Conservation (phyloP, 176 grass and related monocot genomes). For the Zea mays region Zm-B73-REFERENCE-NAM-5.0 NC_050096.1:59571001-59571500, state of each 20-base stretch:
- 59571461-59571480: background rate
- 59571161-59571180: background rate
- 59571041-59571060: background rate
- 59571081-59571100: background rate
- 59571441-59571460: background rate
- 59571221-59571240: slow-evolving; percentile 8
- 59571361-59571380: background rate
- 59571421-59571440: background rate
- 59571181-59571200: slow-evolving; percentile 5
- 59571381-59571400: background rate
- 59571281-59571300: background rate
- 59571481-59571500: background rate
- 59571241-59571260: slow-evolving; percentile 13
- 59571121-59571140: background rate
- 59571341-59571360: background rate
- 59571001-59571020: slow-evolving; percentile 14
- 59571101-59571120: background rate
- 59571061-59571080: background rate
- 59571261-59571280: background rate
- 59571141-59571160: background rate
- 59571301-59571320: background rate
- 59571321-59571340: background rate
- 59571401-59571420: background rate
- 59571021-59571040: background rate
- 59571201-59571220: background rate